Base-by-base conservation (phyloP, 352 stramenopile genomes). In the Blastocystis sp. region DNA sequence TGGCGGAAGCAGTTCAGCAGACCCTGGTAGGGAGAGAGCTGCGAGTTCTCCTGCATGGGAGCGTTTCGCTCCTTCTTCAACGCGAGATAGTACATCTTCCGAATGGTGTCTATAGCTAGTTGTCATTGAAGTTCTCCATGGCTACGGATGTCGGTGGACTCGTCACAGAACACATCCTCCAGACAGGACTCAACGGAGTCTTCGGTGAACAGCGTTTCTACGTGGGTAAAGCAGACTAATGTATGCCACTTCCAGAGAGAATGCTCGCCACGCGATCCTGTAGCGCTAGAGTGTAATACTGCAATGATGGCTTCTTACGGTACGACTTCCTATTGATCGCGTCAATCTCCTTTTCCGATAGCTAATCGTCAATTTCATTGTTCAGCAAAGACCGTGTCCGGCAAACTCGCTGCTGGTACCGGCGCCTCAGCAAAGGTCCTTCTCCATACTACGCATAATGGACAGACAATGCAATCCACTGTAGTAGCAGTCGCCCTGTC, bases 1-100 rank as follows among this genome's bases (percentile, higher is more conserved):
- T 84, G 56, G 5, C 48, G 48, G 45, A 84, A 84, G 48, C 74
- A 67, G 41, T 84, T 84, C 2, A 84, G 19, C 10, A 84, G 23
- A 11, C 28, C 28, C 48, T 84, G 74, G 14, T 59, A 56, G 5
- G 43, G 53, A 14, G 14, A 17, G 48, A 56, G 5, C 59, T 61
- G 45, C 11, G 45, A 67, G 34, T 84, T 84, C 45, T 84, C 45
- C 3, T 60, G 34, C 40, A n/a, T 2, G 11, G 43, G 17, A 19
- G 56, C 28, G 4, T 10, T 34, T 38, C 9, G 0, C 11, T 61
- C 14, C 19, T 59, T 7, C 56, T 84, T 84, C 74, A 84, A n/a
- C 34, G 74, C 56, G 14, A n/a, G 4, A 9, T 53, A 21, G 52
- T 67, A 84, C 14, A 84, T 28, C 45, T 70, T 84, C 34, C 56